Evolutionary conservation across 495 filamentous ascomycete species (phyloP), one percentile per base, ranked within the genome.

Genomic region (Hypoxylon subgilvum): DNA sequence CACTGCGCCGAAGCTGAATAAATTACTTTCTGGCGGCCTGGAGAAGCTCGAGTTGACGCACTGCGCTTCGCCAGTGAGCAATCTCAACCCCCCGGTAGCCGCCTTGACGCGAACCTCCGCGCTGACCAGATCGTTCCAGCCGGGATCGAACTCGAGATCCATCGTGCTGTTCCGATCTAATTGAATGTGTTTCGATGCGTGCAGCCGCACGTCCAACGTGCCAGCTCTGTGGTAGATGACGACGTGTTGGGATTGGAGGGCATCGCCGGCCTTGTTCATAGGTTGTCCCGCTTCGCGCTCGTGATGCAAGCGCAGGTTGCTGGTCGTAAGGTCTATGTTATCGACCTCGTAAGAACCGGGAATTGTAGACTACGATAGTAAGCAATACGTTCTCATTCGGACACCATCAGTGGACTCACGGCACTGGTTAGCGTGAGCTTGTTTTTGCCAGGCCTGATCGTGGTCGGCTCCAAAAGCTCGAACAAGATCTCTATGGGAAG

Each of bases 11-110:
- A 97, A 82, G 13, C 74, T 74, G n/a, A 97, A 84, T 28, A 81
- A 71, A 1, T 91, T 91, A 13, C 85, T 79, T 41, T 87, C 84
- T 2, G 74, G 62, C 6, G 77, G 74, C 49, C 82, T 87, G 9
- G 84, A 79, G 0, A 77, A 76, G 6, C 75, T 67, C 4, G 82
- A 79, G 34, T 81, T 76, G 2, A 86, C 69, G 23, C 86, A 72
- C 39, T 82, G 78, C 0, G 86, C 78, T 59, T 92, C 86, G 28
- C 84, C 82, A 35, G 88, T 92, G 50, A 91, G 83, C 10, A 99
- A 79, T 34, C 95, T 81, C 25, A 99, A 73, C 0, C 95, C 95
- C 18, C 92, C 94, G 2, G 95, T 93, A 3, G 88, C 91, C 53
- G 92, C 82, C 61, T 86, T 83, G 21, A 97, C 76, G 25, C 86